Evolutionary conservation across 208 protist species (phyloP).

Genomic region (Leishmania tropica): DNA sequence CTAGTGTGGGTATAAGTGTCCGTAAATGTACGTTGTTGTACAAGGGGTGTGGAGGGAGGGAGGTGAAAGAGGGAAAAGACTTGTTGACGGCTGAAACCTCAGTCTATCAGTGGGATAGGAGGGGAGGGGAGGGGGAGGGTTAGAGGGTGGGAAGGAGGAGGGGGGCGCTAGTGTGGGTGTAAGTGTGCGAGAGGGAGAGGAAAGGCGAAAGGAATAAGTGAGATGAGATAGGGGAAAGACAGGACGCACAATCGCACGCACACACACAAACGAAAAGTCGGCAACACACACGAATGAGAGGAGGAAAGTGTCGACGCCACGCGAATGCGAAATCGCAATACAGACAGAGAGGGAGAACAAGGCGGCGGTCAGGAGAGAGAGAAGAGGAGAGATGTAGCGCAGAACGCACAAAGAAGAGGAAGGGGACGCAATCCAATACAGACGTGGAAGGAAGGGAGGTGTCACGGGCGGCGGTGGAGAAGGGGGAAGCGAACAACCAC

Average conservation of each 20-base stretch:
- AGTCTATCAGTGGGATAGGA: slow-evolving; percentile 3
- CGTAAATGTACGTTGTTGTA: slow-evolving; percentile 2
- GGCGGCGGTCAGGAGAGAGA: not conserved
- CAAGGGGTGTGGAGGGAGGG: not conserved
- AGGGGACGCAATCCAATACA: not conserved
- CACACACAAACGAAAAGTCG: not conserved
- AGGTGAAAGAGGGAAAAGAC: not conserved
- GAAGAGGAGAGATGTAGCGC: not conserved
- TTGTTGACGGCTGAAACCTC: not conserved
- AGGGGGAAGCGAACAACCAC: not conserved
- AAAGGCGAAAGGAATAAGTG: slow-evolving; percentile 3
- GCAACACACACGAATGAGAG: slow-evolving; percentile 16
- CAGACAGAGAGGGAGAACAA: not conserved
- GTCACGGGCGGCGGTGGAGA: not conserved
- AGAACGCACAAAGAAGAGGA: not conserved
- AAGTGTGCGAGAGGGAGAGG: slow-evolving; percentile 9
- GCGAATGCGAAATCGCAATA: not conserved
- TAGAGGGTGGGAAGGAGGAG: not conserved
- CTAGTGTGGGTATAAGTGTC: slow-evolving; percentile 5
- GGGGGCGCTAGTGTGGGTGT: slow-evolving; percentile 4
- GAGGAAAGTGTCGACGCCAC: not conserved
- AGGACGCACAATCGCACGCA: not conserved
- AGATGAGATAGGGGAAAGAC: not conserved
- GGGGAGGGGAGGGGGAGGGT: slow-evolving; percentile 1
- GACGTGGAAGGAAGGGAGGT: no score